A percentile compares a stretch with the other conserved stretches of the same genome.
These are phyloP conservation scores for Aquilaria agallochum DNA, from an alignment of 441 rosid species.

Conservation along the genomic window DNA sequence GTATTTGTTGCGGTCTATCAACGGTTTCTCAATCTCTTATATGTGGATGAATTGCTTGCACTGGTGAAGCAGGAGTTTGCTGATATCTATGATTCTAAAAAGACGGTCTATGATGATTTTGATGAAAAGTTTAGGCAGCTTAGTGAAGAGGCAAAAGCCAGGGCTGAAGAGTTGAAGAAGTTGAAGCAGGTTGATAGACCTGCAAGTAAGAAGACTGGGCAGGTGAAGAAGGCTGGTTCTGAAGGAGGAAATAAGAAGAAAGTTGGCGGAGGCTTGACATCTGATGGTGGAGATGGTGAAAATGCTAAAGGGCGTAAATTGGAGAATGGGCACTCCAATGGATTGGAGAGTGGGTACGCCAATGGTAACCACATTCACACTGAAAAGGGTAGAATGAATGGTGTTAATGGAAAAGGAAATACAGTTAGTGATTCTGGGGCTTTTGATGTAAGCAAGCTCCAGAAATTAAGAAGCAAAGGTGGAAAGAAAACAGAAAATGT, in stretches of 20 bases:
- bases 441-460: constrained; percentile 89
- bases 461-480: constrained; percentile 79
- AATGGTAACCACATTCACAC: constrained; percentile 34
- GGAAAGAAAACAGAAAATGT: constrained; percentile 74
- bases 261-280: constrained; percentile 28
- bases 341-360: constrained; percentile 64
- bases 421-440: constrained; percentile 61
- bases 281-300: constrained; percentile 52
- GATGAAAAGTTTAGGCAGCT: constrained; percentile 90
- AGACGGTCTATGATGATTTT: constrained; percentile 55
- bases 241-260: constrained; percentile 59
- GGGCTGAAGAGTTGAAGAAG: constrained; percentile 82
- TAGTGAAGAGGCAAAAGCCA: constrained; percentile 86
- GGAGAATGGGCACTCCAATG: constrained; percentile 63
- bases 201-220: constrained; percentile 58
- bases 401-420: constrained; percentile 78
- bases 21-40: constrained; percentile 78
- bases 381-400: constrained; percentile 41
- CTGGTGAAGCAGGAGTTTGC: constrained; percentile 76
- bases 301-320: constrained; percentile 35
- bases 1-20: constrained; percentile 97
- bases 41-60: constrained; percentile 84
- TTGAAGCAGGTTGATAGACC: constrained; percentile 54
- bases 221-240: constrained; percentile 43
- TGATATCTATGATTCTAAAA: constrained; percentile 71